phyloP scores from a whole-genome alignment of 2,329 filamentous ascomycete genomes.

The Diaporthe sp. region DNA sequence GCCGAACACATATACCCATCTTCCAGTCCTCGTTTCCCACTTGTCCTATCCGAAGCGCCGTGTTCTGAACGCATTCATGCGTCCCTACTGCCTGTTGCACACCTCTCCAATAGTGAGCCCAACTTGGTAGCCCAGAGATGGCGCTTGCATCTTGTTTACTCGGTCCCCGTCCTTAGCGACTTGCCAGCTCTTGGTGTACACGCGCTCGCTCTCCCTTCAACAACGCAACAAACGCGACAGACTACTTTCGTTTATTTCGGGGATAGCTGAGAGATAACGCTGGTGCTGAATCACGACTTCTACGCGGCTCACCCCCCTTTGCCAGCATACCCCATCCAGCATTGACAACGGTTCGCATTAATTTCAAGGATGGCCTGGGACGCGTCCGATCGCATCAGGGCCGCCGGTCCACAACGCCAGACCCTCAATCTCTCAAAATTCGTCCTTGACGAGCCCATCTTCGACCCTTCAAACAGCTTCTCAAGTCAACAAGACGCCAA shows the following conservation, averaged over 20 bases:
- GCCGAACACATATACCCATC: conserved; percentile 29
- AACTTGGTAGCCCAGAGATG: conserved; percentile 29
- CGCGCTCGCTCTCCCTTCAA: conserved; percentile 9
- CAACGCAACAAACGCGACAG: background rate
- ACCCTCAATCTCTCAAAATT: conserved; percentile 26
- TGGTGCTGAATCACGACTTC: conserved; percentile 13
- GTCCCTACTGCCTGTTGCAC: background rate
- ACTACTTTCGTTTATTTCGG: background rate
- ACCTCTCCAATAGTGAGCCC: background rate
- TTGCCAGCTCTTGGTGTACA: background rate
- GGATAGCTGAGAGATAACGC: no score
- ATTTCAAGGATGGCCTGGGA: conserved; percentile 38
- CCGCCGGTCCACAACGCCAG: conserved; percentile 15
- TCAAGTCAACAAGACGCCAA: conserved; percentile 23
- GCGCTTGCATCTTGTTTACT: conserved; percentile 1
- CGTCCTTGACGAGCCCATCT: conserved; percentile 32
- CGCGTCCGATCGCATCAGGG: conserved; percentile 27
- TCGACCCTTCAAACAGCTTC: conserved; percentile 14
- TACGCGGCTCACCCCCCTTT: background rate
- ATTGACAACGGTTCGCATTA: conserved; percentile 11
- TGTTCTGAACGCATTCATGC: conserved; percentile 22
- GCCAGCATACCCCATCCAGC: conserved; percentile 29
- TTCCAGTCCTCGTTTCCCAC: conserved; percentile 13
- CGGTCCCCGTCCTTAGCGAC: conserved; percentile 33
- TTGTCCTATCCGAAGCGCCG: conserved; percentile 1